Evolutionary conservation across 1,284 basidiomycete species (phyloP).

Genomic region (Papiliotrema terrestris): DNA sequence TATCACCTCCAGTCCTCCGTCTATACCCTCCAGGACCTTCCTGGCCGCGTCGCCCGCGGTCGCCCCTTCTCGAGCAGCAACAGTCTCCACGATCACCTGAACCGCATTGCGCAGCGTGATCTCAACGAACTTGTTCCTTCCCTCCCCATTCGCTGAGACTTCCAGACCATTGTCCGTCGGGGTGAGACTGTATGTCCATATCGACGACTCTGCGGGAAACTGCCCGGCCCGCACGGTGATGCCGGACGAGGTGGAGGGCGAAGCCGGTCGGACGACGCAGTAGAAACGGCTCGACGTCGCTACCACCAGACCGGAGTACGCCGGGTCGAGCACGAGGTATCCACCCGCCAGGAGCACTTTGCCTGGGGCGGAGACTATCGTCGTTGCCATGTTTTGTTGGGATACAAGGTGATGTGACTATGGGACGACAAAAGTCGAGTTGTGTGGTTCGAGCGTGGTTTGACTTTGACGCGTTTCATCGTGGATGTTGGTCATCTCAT

Average conservation of each 20-base stretch:
- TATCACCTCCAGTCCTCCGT: conserved; percentile 63
- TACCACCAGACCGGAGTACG: conserved; percentile 77
- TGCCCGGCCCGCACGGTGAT: conserved; percentile 86
- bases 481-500: too few relatives aligned
- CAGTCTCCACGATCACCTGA: conserved; percentile 60
- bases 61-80: conserved; percentile 5
- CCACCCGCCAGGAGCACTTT: conserved; percentile 94
- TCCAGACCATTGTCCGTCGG: background rate
- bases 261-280: conserved; percentile 53
- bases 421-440: too few relatives aligned
- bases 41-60: conserved; percentile 42
- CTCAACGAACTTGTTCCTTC: conserved; percentile 85
- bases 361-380: conserved; percentile 81
- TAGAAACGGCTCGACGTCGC: conserved; percentile 94
- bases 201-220: conserved; percentile 63
- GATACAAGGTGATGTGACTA: background rate
- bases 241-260: conserved; percentile 43
- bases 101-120: conserved; percentile 77
- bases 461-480: too few relatives aligned
- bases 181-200: conserved; percentile 68
- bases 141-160: background rate
- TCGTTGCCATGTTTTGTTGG: background rate
- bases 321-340: conserved; percentile 85
- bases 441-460: too few relatives aligned
- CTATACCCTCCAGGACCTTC: conserved; percentile 1